phyloP scores from a whole-genome alignment of 108 stramenopile genomes.

The Stephanodiscus minutulus region DNA sequence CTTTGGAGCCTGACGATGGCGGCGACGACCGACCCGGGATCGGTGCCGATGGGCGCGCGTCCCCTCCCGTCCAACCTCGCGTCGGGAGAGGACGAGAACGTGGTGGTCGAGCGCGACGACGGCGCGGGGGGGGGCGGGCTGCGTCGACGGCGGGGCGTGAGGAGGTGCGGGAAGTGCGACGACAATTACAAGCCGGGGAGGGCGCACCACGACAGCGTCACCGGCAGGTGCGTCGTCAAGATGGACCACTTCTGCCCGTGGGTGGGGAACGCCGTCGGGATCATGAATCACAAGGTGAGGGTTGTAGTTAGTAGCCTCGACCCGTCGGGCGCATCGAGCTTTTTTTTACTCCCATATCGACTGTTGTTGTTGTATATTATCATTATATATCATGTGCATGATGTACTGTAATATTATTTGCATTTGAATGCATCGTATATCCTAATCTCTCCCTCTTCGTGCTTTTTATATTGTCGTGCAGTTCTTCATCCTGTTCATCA shows the following conservation, averaged over 20 bases:
- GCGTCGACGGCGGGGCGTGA: conserved; percentile 51
- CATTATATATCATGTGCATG: no score
- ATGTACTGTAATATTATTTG: no score
- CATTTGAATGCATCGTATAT: no score
- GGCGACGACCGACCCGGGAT: conserved; percentile 75
- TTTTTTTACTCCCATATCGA: neutral
- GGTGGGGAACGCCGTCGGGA: conserved; percentile 98
- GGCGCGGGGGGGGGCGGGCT: conserved; percentile 44
- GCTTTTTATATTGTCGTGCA: neutral
- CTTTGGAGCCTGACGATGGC: conserved; percentile 68
- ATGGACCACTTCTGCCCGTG: conserved; percentile 76
- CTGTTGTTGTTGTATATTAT: no score
- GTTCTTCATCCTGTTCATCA: conserved; percentile 94
- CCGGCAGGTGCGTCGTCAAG: conserved; percentile 78
- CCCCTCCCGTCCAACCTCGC: conserved; percentile 54
- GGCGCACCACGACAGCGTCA: conserved; percentile 89
- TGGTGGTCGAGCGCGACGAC: conserved; percentile 26
- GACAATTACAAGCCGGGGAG: conserved; percentile 82
- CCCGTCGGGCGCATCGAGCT: no score
- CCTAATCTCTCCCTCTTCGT: conserved; percentile 40
- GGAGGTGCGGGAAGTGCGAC: conserved; percentile 78
- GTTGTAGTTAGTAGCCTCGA: neutral
- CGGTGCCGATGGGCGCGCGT: conserved; percentile 81
- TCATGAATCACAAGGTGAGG: conserved; percentile 78
- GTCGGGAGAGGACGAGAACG: conserved; percentile 26